Evolutionary conservation across 352 stramenopile genomes (phyloP), one percentile per base, ranked within the genome.

Genomic region (Globisporangium megalacanthum): DNA sequence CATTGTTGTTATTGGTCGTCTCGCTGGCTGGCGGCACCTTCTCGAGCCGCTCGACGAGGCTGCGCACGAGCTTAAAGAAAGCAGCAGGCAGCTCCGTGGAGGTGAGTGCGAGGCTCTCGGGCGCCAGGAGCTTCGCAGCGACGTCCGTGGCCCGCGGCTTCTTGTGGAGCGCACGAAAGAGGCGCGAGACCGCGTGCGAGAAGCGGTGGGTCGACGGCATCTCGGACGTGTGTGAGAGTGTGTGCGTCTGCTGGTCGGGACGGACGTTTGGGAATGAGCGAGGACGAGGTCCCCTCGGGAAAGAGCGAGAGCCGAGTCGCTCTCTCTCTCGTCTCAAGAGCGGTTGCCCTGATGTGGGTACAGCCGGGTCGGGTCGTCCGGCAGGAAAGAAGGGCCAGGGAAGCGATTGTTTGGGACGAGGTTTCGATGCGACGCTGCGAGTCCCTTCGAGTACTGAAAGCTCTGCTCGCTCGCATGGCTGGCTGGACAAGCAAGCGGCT

Each of bases 131-230:
- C 14, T 63, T 52, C 35, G 54, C 49, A 20, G 59, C 49, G 6
- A 56, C 20, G 56, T 60, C 37, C 31, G 19, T 55, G 50, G 66
- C 66, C 62, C n/a, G n/a, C n/a, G n/a, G 58, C 36, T 65, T 66
- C 39, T 63, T 68, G 47, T 79, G 70, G 58, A 45, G 20, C 49
- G 57, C 22, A 63, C 31, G 22, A 29, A 81, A 41, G 22, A 83
- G 61, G 37, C 66, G 61, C 58, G 64, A 54, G 55, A 83, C 64
- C 1, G 69, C 64, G 56, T 67, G 69, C 54, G 71, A 79, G 52
- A 83, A 50, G 25, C 67, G 57, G 48, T 79, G 62, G 8, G 42
- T 48, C 42, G 72, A 15, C 60, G 77, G 7, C 49, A 53, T 62
- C 4, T 13, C 9, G 19, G 6, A 37, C 25, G n/a, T 6, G 11